phyloP scores from a whole-genome alignment of 164 flowering plant species.

The Magnolia kwangsiensis region DNA sequence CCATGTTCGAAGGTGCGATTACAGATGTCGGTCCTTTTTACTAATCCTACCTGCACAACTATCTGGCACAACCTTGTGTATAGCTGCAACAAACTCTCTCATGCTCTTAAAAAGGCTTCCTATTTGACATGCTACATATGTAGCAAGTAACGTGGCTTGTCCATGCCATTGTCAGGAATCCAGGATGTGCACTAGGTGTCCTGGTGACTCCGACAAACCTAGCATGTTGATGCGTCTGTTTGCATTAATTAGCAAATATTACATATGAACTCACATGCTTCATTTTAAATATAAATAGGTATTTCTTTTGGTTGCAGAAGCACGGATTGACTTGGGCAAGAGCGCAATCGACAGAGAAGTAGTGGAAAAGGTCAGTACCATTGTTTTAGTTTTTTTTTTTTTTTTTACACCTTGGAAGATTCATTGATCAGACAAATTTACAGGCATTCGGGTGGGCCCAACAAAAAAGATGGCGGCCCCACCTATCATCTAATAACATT shows the following conservation, averaged over 20 bases:
- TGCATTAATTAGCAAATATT: background rate
- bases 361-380: slow-evolving; percentile 75
- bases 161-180: background rate
- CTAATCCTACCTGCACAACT: background rate
- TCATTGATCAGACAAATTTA: no score
- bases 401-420: no score
- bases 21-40: background rate
- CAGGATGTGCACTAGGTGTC: no score
- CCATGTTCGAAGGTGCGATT: slow-evolving; percentile 79
- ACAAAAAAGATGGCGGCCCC: no score
- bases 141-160: background rate
- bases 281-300: no score
- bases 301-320: slow-evolving; percentile 47
- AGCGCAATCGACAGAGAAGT: slow-evolving; percentile 70
- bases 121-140: background rate
- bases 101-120: slow-evolving; percentile 1
- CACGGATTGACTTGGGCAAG: slow-evolving; percentile 63
- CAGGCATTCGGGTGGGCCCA: no score
- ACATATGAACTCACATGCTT: background rate
- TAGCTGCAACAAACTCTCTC: background rate
- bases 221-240: background rate
- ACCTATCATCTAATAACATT: no score
- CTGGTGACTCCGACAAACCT: no score
- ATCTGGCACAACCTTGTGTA: background rate
- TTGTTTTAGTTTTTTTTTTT: background rate